phyloP scores from a whole-genome alignment of 1,139 yeast genomes.

The Suhomyces chickasaworum region DNA sequence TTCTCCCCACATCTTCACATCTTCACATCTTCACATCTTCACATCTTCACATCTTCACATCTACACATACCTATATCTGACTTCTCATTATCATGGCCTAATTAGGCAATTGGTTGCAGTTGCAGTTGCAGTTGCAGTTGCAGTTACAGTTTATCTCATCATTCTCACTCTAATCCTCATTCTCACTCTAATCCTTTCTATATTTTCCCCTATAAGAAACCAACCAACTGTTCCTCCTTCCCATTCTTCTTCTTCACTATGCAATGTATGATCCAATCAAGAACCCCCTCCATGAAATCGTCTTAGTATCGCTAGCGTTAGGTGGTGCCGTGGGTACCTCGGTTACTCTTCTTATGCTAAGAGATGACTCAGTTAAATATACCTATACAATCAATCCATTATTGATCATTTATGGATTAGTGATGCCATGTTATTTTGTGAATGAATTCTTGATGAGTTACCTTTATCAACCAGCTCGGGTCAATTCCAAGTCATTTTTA shows the following conservation, averaged over 20 bases:
- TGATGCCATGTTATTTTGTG: slow-evolving; percentile 29
- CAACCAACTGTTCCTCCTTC: no score
- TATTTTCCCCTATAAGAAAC: slow-evolving; percentile 1
- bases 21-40: no score
- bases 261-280: slow-evolving; percentile 19
- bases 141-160: slow-evolving; percentile 1
- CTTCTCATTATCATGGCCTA: slow-evolving; percentile 5
- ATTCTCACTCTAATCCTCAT: no score
- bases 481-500: slow-evolving; percentile 35
- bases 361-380: neutral
- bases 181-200: no score
- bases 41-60: no score
- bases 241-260: neutral
- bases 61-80: no score
- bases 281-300: slow-evolving; percentile 29
- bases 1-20: no score
- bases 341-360: slow-evolving; percentile 5
- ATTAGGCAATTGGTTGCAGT: slow-evolving; percentile 5
- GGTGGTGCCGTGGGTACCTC: slow-evolving; percentile 25
- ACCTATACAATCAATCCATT: slow-evolving; percentile 1
- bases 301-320: slow-evolving; percentile 22
- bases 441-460: slow-evolving; percentile 34
- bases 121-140: slow-evolving; percentile 7
- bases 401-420: slow-evolving; percentile 23
- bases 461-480: slow-evolving; percentile 30